These are phyloP conservation scores for Melanogaster broomeanus DNA, from an alignment of 768 basidiomycete species.

Conservation along the genomic window DNA sequence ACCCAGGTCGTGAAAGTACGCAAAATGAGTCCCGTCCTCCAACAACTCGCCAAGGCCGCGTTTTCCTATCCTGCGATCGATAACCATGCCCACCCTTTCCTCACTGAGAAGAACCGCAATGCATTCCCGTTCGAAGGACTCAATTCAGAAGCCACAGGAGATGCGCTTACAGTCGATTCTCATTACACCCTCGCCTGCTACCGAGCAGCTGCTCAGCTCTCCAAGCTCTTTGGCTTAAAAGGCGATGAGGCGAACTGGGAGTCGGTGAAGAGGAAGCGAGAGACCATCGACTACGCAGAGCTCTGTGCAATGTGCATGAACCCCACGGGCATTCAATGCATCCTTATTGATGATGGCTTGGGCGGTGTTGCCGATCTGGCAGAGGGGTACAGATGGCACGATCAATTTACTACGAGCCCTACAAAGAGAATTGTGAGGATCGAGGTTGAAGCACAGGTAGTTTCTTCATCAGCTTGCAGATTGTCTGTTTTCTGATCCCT, in stretches of 20 bases:
- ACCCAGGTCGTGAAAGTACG: not conserved
- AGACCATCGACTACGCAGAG: constrained; percentile 48
- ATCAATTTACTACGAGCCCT: constrained; percentile 51
- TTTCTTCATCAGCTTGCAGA: not conserved
- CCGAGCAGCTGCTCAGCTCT: constrained; percentile 58
- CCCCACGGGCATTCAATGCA: constrained; percentile 59
- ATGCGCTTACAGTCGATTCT: constrained; percentile 52
- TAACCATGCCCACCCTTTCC: constrained; percentile 78
- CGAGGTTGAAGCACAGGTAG: constrained; percentile 72
- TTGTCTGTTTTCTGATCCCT: constrained; percentile 7
- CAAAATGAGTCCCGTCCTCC: constrained; percentile 16
- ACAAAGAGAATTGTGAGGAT: constrained; percentile 68
- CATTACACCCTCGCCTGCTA: constrained; percentile 57
- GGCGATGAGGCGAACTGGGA: constrained; percentile 51
- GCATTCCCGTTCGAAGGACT: constrained; percentile 61
- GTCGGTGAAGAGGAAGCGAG: constrained; percentile 50
- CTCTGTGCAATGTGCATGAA: constrained; percentile 59
- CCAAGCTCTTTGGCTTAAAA: constrained; percentile 47
- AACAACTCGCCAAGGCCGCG: constrained; percentile 15
- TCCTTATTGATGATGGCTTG: constrained; percentile 77
- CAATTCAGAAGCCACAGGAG: constrained; percentile 62
- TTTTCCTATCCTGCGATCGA: constrained; percentile 61
- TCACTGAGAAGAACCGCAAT: constrained; percentile 46
- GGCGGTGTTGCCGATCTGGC: constrained; percentile 46
- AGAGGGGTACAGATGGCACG: constrained; percentile 62